Conservation (phyloP, 1,139 yeast species). For the Nakaseomyces nivariensis region DNA sequence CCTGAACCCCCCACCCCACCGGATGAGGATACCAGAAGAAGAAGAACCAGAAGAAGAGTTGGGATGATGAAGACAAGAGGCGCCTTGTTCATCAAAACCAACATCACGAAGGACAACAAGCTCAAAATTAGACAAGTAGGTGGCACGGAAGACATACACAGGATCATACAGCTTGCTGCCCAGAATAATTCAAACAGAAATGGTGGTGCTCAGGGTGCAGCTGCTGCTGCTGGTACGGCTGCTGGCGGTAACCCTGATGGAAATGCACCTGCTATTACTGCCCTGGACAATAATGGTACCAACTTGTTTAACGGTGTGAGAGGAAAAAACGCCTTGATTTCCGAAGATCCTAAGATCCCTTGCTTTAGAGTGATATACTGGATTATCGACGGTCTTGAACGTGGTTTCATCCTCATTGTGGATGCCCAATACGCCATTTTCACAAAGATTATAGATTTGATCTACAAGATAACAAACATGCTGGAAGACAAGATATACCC, state of each 20-base stretch:
- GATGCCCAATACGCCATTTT: not conserved
- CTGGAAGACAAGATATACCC: not conserved
- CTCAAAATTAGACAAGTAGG: not conserved
- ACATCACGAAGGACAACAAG: not conserved
- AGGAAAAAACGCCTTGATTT: not conserved
- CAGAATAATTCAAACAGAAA: no score
- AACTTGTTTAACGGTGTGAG: not conserved
- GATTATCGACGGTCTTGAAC: not conserved
- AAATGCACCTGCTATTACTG: no score
- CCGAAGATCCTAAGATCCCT: not conserved
- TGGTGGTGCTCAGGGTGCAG: no score
- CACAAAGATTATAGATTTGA: not conserved
- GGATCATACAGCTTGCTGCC: not conserved
- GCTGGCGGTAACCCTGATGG: no score
- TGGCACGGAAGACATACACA: not conserved
- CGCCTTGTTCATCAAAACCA: not conserved
- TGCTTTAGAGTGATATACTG: not conserved
- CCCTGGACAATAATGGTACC: no score
- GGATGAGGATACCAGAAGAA: not conserved
- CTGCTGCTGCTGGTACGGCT: no score
- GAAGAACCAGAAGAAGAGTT: not conserved
- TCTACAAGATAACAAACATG: not conserved
- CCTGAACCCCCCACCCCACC: not conserved
- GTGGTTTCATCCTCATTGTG: not conserved
- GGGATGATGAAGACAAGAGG: not conserved